phyloP scores from a whole-genome alignment of 495 filamentous ascomycete species.

The Podospora didyma region DNA sequence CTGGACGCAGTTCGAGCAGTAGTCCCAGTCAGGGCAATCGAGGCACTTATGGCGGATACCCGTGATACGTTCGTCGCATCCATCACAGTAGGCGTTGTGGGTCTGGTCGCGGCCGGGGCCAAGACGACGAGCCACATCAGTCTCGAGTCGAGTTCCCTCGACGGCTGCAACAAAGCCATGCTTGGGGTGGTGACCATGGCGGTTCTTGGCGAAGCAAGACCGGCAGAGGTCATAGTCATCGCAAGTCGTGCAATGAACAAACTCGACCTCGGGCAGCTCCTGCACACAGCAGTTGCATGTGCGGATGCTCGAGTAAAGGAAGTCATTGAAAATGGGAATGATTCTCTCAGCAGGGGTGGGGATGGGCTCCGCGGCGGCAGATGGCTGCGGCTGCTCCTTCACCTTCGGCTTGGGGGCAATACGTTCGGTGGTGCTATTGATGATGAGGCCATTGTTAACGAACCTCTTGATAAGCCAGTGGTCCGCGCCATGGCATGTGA shows the following conservation, averaged over 20 bases:
- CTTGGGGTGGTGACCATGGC: constrained; percentile 89
- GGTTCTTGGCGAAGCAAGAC: constrained; percentile 65
- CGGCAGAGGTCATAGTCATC: constrained; percentile 92
- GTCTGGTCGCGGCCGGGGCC: constrained; percentile 73
- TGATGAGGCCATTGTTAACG: constrained; percentile 71
- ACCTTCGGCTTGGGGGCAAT: constrained; percentile 57
- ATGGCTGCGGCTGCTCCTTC: constrained; percentile 12
- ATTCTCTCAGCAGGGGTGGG: constrained; percentile 11
- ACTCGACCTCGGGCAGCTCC: constrained; percentile 69
- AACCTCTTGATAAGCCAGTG: constrained; percentile 96
- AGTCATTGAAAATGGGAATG: constrained; percentile 22
- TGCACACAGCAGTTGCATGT: constrained; percentile 92
- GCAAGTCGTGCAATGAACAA: constrained; percentile 81
- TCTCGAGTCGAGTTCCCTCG: constrained; percentile 50
- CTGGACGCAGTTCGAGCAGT: constrained; percentile 73
- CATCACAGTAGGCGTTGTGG: constrained; percentile 91
- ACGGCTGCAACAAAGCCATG: constrained; percentile 72
- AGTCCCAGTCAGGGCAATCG: constrained; percentile 96
- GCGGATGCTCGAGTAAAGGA: constrained; percentile 45
- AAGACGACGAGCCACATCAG: constrained; percentile 58
- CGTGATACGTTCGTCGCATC: constrained; percentile 83
- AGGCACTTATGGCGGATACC: constrained; percentile 97
- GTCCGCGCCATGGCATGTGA: constrained; percentile 66
- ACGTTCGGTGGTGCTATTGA: constrained; percentile 78
- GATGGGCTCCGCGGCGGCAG: constrained; percentile 16